Evolutionary conservation across 306 rosid species (phyloP).

Genomic region (Trifolium subterraneum): DNA sequence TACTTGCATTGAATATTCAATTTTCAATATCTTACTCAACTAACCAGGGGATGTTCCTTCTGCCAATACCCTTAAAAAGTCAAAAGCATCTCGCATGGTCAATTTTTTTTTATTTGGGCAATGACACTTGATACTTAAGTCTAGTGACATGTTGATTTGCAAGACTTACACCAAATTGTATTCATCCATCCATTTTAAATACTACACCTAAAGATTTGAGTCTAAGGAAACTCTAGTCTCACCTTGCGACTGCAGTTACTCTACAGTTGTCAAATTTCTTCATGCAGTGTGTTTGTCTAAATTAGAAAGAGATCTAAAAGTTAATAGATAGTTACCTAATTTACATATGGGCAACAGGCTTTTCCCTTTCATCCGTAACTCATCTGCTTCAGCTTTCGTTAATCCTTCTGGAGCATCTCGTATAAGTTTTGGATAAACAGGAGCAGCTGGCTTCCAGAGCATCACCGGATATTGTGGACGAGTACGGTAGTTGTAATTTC

Average conservation of each 20-base stretch:
- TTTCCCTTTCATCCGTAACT: slow-evolving; percentile 69
- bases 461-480: slow-evolving; percentile 94
- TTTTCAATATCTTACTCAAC: slow-evolving; percentile 26
- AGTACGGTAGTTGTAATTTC: slow-evolving; percentile 79
- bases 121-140: background rate
- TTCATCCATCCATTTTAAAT: slow-evolving; percentile 22
- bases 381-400: slow-evolving; percentile 78
- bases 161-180: slow-evolving; percentile 14
- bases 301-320: slow-evolving; percentile 17
- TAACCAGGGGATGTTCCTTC: slow-evolving; percentile 23
- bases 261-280: slow-evolving; percentile 18
- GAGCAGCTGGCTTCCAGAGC: slow-evolving; percentile 99
- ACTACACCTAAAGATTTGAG: slow-evolving; percentile 16
- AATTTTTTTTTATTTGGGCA: slow-evolving; percentile 21
- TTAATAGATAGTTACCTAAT: slow-evolving; percentile 66
- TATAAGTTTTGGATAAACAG: slow-evolving; percentile 91
- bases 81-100: slow-evolving; percentile 8
- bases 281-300: slow-evolving; percentile 3
- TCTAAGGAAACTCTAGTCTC: slow-evolving; percentile 38
- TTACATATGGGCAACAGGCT: slow-evolving; percentile 84
- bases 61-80: slow-evolving; percentile 26
- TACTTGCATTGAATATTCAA: slow-evolving; percentile 6
- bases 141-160: slow-evolving; percentile 2
- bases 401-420: slow-evolving; percentile 94
- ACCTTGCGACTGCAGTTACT: slow-evolving; percentile 34